Base-by-base conservation (phyloP, 2,329 filamentous ascomycete species). In the Cladosporium cucumerinum region DNA sequence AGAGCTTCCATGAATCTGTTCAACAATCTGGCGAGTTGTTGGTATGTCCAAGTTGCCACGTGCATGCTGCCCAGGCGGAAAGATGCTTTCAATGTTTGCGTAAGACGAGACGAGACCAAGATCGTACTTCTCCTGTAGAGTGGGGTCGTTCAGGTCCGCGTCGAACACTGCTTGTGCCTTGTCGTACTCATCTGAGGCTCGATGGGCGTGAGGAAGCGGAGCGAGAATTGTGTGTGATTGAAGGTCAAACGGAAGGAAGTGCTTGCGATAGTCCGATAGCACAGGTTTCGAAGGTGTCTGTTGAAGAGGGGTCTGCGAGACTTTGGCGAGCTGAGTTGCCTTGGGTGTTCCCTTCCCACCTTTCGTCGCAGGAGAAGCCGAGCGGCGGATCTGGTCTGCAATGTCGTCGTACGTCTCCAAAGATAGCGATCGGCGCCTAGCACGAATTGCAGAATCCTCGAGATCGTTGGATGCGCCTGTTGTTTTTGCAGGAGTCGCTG, bases 191-290 rank as follows among this genome's bases (percentile, higher is more conserved):
- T 55, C 34, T 10, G 25, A 18, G 18, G 36, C 39, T 25, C 32
- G 66, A 21, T 73, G 67, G 16, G 70, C 68, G 30, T 68, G 43
- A 5, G 59, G 65, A 12, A 69, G 64, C 70, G 84, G 82, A 0
- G 93, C 92, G 61, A 97, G 70, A n/a, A 79, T 85, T 1, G 92
- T 90, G 72, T 92, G 85, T 2, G 87, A 83, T 65, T 92, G 89
- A 54, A 95, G 73, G 67, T 90, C 93, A 76, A 97, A 98, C 0
- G 91, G 88, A 34, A 92, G 85, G 72, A 98, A 98, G 39, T 84
- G 81, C 69, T 86, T 87, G 21, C 90, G 69, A 66, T 81, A 79
- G 66, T 82, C 80, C 6, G 76, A 77, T 26, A 77, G 28, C 16
- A 60, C 61, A 23, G 68, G 70, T 62, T 75, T 78, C 57, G 64